Evolutionary conservation across 305 asterid genomes (phyloP).

Genomic region (Fraxinus greggii): DNA sequence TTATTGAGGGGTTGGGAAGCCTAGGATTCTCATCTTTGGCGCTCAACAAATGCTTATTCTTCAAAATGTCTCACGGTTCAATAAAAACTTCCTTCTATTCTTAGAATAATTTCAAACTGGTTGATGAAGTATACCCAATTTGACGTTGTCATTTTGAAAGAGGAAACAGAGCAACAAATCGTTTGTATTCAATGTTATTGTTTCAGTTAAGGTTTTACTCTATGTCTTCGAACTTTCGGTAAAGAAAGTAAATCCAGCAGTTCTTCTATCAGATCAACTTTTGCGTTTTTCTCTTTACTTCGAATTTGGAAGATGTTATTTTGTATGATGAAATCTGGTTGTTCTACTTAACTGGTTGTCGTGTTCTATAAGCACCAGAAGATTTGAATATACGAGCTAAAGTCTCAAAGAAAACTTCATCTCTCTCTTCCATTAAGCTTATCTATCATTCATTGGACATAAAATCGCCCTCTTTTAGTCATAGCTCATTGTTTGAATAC

Average conservation of each 20-base stretch:
- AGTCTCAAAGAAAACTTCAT: neutral
- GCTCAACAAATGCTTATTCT: neutral
- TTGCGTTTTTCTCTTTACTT: neutral
- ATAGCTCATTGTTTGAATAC: neutral
- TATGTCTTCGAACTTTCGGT: conserved; percentile 13
- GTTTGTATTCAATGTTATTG: neutral
- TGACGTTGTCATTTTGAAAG: neutral
- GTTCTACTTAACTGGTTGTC: neutral
- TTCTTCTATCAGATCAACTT: neutral
- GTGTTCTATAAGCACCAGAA: neutral
- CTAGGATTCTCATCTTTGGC: conserved; percentile 19
- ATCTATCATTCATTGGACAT: neutral
- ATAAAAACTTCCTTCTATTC: neutral
- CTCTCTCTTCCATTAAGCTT: neutral
- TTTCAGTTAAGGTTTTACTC: neutral
- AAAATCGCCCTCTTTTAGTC: neutral
- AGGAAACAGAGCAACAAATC: conserved; percentile 9
- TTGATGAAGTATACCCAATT: neutral
- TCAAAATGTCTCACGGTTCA: neutral
- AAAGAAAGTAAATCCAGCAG: conserved; percentile 18
- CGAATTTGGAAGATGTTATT: neutral
- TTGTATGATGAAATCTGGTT: neutral
- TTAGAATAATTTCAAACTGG: conserved; percentile 5
- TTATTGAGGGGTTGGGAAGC: conserved; percentile 91
- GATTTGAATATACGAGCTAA: neutral